These are phyloP conservation scores for Wickerhamia fluorescens DNA, from an alignment of 805 yeast genomes.

Conservation along the genomic window DNA sequence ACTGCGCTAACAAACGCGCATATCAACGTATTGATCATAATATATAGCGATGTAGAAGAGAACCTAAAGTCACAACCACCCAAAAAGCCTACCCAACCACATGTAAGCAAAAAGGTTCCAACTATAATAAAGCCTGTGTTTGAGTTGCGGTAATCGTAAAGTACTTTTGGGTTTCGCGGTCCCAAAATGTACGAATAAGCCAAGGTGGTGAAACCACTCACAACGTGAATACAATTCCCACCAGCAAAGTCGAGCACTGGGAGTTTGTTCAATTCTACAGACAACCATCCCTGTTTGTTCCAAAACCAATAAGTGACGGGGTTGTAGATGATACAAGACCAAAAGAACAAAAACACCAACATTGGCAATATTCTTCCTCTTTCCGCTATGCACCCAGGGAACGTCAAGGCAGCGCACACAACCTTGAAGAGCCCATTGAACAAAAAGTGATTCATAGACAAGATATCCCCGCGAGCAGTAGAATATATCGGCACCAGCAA, in stretches of 20 bases:
- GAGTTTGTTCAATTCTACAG: slow-evolving; percentile 20
- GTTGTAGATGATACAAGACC: slow-evolving; percentile 35
- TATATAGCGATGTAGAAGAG: slow-evolving; percentile 23
- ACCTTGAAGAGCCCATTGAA: slow-evolving; percentile 34
- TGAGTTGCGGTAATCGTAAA: slow-evolving; percentile 29
- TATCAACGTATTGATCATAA: slow-evolving; percentile 26
- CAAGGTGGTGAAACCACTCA: slow-evolving; percentile 38
- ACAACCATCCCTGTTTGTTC: slow-evolving; percentile 38
- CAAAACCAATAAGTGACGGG: slow-evolving; percentile 42
- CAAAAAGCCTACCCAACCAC: slow-evolving; percentile 38
- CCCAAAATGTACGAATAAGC: slow-evolving; percentile 38
- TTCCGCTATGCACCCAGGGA: slow-evolving; percentile 39
- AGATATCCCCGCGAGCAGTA: slow-evolving; percentile 34
- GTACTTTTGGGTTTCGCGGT: slow-evolving; percentile 32
- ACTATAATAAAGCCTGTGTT: slow-evolving; percentile 26
- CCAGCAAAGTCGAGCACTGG: slow-evolving; percentile 42
- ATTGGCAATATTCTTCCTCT: slow-evolving; percentile 37
- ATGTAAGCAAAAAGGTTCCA: slow-evolving; percentile 24
- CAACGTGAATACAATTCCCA: slow-evolving; percentile 38
- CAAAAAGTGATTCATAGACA: slow-evolving; percentile 29
- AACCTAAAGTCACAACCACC: slow-evolving; percentile 38
- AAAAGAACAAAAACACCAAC: slow-evolving; percentile 30
- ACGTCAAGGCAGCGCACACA: slow-evolving; percentile 33
- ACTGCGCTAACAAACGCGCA: slow-evolving; percentile 30
- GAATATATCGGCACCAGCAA: slow-evolving; percentile 13